Conservation (phyloP, 163 green algal species). For the Chlorella variabilis region DNA sequence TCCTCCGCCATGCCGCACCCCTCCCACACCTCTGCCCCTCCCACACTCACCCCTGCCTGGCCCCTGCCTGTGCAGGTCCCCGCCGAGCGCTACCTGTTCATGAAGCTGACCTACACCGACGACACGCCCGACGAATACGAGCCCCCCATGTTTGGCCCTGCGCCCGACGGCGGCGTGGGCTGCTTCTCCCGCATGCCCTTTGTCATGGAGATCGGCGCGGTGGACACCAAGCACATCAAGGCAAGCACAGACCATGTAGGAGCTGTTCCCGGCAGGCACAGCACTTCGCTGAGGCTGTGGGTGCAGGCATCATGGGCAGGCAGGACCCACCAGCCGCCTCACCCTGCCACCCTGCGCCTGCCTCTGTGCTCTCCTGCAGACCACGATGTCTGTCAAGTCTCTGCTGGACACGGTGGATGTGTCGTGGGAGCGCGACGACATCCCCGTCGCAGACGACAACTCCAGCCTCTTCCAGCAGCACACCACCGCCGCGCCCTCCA, state of each 20-base stretch:
- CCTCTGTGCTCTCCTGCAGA: neutral
- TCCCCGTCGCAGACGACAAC: conserved; percentile 23
- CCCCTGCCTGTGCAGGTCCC: conserved; percentile 32
- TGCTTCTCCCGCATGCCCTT: conserved; percentile 78
- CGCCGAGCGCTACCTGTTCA: conserved; percentile 77
- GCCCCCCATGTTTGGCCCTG: conserved; percentile 71
- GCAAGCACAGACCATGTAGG: too few species aligned
- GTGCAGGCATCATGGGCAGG: too few species aligned
- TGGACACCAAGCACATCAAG: conserved; percentile 69
- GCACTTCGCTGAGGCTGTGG: too few species aligned
- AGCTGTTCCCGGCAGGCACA: too few species aligned
- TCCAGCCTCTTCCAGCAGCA: neutral
- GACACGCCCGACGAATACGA: conserved; percentile 80
- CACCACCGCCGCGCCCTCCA: neutral
- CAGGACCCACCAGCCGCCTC: too few species aligned
- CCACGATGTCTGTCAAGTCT: conserved; percentile 7
- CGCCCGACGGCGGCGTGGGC: conserved; percentile 47
- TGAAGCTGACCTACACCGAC: conserved; percentile 83
- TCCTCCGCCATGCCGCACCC: too few species aligned
- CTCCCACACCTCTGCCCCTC: neutral
- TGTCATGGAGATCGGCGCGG: conserved; percentile 69
- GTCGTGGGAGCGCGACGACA: neutral
- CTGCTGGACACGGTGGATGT: conserved; percentile 25
- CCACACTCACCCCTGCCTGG: too few species aligned
- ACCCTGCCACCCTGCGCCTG: conserved; percentile 52